Evolutionary conservation across 2,329 filamentous ascomycete species (phyloP), one percentile per base, ranked within the genome.

Genomic region (Alternaria arborescens): DNA sequence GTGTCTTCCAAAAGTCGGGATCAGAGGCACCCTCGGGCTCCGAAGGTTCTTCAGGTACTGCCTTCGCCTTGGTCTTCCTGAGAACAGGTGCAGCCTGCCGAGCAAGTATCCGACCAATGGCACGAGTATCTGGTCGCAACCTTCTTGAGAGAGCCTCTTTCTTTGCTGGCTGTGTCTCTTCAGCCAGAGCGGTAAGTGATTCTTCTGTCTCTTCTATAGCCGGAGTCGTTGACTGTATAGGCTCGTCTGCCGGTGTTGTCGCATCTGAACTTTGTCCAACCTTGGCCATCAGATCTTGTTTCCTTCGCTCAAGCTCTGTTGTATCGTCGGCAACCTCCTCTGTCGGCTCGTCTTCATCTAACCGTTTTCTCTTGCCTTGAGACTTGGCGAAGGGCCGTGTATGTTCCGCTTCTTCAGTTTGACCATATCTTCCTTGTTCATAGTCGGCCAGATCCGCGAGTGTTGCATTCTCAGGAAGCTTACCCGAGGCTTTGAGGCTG

Each of bases 1-100:
- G 92, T 5, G 87, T 81, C 67, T 87, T 87, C 94, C 94, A 97
- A 22, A 86, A 84, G 30, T 91, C 84, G 0, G 85, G 79, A 44
- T 87, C 83, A 44, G 86, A 66, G 36, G 68, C 68, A 8, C 65
- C 67, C 42, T 72, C 72, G 10, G 67, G 68, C 38, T 74, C 72
- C 14, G 69, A 64, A 10, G 62, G 48, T 36, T 64, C 47, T 22
- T 74, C 70, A 24, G 67, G 34, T 8, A 32, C 62, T n/a, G 48
- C 30, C 46, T 72, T 70, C 0, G 58, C 46, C 42, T 68, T 71
- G 42, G 58, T 22, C 48, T 71, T 73, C 53, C 70, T 74, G 18
- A 50, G 52, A 26, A 67, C 36, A 28, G 64, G 66, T 55, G 65
- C 64, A 32, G 74, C 67, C 52, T 76, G 73, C n/a, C 66, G 73